These are phyloP conservation scores for Solanum megistacrolobum DNA, from an alignment of 257 asterid genomes.

Conservation along the genomic window DNA sequence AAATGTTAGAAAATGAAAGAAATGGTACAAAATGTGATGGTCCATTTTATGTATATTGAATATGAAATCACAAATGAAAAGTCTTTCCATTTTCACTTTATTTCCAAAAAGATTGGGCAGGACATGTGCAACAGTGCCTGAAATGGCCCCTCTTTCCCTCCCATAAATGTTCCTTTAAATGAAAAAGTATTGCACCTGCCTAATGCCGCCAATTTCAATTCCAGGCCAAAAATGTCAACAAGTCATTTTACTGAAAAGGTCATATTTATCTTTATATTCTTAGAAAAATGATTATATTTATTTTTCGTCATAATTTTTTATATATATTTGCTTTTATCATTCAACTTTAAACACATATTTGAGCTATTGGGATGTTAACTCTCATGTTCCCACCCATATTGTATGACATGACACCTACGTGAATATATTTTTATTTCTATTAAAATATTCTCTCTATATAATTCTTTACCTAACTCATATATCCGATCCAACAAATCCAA, in stretches of 20 bases:
- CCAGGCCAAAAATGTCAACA: neutral
- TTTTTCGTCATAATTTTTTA: too few species aligned
- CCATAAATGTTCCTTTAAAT: neutral
- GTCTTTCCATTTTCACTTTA: neutral
- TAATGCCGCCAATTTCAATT: neutral
- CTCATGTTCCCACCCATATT: too few species aligned
- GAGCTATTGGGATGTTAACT: too few species aligned
- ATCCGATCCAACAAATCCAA: too few species aligned
- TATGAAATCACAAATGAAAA: neutral
- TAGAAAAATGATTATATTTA: too few species aligned
- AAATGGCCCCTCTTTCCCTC: constrained; percentile 10
- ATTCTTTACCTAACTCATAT: too few species aligned
- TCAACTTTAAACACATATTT: too few species aligned
- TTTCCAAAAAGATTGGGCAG: neutral
- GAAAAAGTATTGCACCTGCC: neutral
- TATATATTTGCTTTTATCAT: too few species aligned
- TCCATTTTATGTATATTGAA: neutral
- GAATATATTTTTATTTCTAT: too few species aligned
- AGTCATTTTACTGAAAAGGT: neutral
- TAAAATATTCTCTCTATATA: too few species aligned
- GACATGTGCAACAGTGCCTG: constrained; percentile 23
- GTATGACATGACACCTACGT: too few species aligned
- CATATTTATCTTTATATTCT: too few species aligned
- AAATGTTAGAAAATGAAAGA: neutral
- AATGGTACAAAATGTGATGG: neutral